Evolutionary conservation across 495 filamentous ascomycete species (phyloP), one percentile per base, ranked within the genome.

Genomic region (Penicillium tannophilum): DNA sequence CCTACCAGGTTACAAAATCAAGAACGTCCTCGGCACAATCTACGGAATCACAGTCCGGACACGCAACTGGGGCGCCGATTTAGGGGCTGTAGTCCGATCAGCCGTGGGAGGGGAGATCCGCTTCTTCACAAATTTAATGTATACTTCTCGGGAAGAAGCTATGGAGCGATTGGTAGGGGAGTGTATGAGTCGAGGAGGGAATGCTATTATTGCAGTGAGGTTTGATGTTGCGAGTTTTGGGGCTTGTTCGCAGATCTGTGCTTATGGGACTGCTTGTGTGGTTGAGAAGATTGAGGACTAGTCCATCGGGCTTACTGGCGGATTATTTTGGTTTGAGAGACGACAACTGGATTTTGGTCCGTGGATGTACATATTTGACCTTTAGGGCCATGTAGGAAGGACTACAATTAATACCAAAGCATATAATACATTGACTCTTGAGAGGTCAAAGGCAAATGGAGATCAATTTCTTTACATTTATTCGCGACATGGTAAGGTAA

Each of bases 1-100:
- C 60, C 60, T 87, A 2, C 84, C 83, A 0, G 83, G 81, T 19
- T 84, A 85, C 72, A 82, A 81, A 52, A 73, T 85, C 28, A 75
- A 77, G 23, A 70, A 70, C n/a, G 75, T 83, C n/a, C 77, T 86
- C 10, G 83, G 83, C 52, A 78, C 81, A 17, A 74, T 86, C 39
- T 86, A 84, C 71, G 83, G 83, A 19, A 73, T 86, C 31, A 84
- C 81, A 0, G 83, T 86, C 6, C 83, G 83, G 12, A 78, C 77
- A 6, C 79, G 83, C 16, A 86, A 86, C 59, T 79, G 71, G 75
- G 77, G 63, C 60, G 68, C 72, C 9, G 72, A 70, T 33, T 64
- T 84, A 11, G 70, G 69, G 44, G 77, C 79, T 61, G 78, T 79
- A 17, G 46, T 84, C 23, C 80, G 80, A 62, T 81, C 76, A 52